Evolutionary conservation across 2,329 filamentous ascomycete genomes (phyloP).

Genomic region (Berkeleyomyces basicola): DNA sequence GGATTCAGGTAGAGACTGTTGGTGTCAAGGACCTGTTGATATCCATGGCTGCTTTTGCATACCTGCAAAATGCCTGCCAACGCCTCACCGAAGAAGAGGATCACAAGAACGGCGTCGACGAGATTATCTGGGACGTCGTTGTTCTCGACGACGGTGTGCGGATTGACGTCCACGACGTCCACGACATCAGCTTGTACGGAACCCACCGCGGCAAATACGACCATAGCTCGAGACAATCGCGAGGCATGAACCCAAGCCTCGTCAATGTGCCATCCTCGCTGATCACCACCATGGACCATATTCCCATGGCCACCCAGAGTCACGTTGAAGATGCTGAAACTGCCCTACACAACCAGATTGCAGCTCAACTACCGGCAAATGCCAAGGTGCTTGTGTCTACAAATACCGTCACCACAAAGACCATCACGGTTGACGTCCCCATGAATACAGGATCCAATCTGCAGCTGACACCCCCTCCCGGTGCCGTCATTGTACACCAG

Average conservation of each 20-base stretch:
- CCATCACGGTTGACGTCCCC: constrained; percentile 46
- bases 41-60: constrained; percentile 43
- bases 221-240: background rate
- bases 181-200: constrained; percentile 23
- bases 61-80: constrained; percentile 41
- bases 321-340: constrained; percentile 17
- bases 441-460: constrained; percentile 24
- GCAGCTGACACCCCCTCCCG: constrained; percentile 37
- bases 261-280: background rate
- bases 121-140: constrained; percentile 50
- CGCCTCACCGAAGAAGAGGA: constrained; percentile 34
- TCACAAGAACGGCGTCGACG: constrained; percentile 31
- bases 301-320: constrained; percentile 6
- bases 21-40: constrained; percentile 44
- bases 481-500: constrained; percentile 42
- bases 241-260: background rate
- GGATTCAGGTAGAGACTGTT: constrained; percentile 40
- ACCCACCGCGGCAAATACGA: constrained; percentile 15
- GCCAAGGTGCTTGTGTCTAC: constrained; percentile 45
- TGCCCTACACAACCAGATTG: constrained; percentile 35
- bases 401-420: constrained; percentile 42
- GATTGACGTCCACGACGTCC: constrained; percentile 30
- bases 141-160: constrained; percentile 41
- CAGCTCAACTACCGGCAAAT: constrained; percentile 36
- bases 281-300: background rate